Evolutionary conservation across 2,329 filamentous ascomycete genomes (phyloP), one percentile per base, ranked within the genome.

Genomic region (Tolypocladium amazonense): DNA sequence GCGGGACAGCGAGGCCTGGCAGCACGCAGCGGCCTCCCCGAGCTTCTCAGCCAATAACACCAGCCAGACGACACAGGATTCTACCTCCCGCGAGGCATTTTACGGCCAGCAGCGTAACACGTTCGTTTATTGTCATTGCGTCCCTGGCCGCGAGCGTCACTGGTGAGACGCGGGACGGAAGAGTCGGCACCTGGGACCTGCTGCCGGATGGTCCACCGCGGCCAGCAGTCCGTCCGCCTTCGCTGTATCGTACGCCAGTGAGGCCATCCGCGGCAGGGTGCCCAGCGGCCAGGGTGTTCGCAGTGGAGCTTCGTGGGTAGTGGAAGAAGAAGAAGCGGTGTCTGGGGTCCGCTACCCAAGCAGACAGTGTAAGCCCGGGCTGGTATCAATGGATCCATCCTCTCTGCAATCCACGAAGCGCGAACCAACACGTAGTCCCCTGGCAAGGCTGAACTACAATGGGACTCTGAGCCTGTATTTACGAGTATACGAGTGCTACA

Each of bases 141-240:
- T 35, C 11, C n/a, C 50, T 12, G 7, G 14, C 27, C 27, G 50
- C 11, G 50, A 53, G 50, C 47, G 5, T 41, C 55, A 25, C 55
- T n/a, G 25, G 56, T 39, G 56, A 23, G 53, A 54, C 27, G 38
- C 35, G 33, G 8, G 57, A n/a, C 57, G 47, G 57, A 58, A 55
- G 57, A 54, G 50, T 18, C 57, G 56, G 35, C 63, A 62, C 59
- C 33, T 8, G 39, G 35, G 56, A 7, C 27, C 15, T 52, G 27
- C 47, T 52, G 47, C 47, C 25, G 15, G 25, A 9, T 15, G 25
- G 27, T 7, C 7, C 33, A 33, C 30, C 30, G 8, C 30, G 30
- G 30, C 4, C 30, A n/a, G n/a, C n/a, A n/a, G n/a, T n/a, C n/a
- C n/a, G n/a, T 47, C 43, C 43, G 12, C 43, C 45, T 41, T 5